Percentiles rank a stretch among this genome's conserved stretches.
These are phyloP conservation scores for Seiridium cupressi DNA, from an alignment of 2,329 filamentous ascomycete genomes.

Conservation along the genomic window DNA sequence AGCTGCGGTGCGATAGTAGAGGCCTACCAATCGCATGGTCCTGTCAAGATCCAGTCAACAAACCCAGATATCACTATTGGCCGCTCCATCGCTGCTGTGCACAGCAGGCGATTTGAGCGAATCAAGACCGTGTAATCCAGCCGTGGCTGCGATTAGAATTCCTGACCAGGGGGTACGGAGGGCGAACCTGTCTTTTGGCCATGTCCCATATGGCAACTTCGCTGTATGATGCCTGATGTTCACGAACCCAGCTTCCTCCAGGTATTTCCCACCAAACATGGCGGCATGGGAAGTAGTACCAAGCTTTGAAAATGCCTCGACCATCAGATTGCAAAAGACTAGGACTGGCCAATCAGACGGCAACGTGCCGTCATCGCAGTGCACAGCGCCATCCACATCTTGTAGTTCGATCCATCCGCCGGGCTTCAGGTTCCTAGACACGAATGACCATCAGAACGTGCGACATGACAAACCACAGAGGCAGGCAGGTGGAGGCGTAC, in stretches of 20 bases:
- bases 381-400: conserved; percentile 39
- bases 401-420: conserved; percentile 46
- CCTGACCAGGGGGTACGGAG: not conserved
- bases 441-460: not conserved
- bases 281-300: conserved; percentile 37
- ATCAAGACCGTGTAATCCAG: not conserved
- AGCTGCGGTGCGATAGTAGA: conserved; percentile 39
- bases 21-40: conserved; percentile 35
- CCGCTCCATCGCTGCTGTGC: not conserved
- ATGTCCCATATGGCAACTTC: conserved; percentile 24
- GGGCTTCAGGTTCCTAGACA: conserved; percentile 34
- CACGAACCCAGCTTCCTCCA: conserved; percentile 22
- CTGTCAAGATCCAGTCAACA: conserved; percentile 17
- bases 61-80: not conserved
- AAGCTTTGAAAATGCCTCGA: conserved; percentile 34
- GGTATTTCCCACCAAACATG: conserved; percentile 33
- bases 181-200: conserved; percentile 23
- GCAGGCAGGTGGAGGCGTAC: conserved; percentile 2
- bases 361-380: conserved; percentile 33
- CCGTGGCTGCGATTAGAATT: not conserved
- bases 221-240: conserved; percentile 19
- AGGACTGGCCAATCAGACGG: conserved; percentile 29
- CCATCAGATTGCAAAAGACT: conserved; percentile 30
- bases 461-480: not conserved
- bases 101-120: not conserved